Evolutionary conservation across 2,329 filamentous ascomycete genomes (phyloP).

Genomic region (Colletotrichum truncatum): DNA sequence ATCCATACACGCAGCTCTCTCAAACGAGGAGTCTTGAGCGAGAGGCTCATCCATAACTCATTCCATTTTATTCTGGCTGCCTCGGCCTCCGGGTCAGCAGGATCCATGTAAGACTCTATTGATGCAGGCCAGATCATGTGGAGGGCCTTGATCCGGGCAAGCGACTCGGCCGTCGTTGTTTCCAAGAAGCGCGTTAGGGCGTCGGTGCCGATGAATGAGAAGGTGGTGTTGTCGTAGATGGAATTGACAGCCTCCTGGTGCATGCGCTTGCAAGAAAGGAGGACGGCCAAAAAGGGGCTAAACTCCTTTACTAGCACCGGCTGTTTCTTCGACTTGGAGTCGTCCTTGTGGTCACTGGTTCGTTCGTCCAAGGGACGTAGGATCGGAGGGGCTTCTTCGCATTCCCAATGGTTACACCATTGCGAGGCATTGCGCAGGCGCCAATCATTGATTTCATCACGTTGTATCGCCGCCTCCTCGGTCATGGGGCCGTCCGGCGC

Average conservation of each 20-base stretch:
- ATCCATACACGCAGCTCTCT: conserved; percentile 14
- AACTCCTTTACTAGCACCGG: conserved; percentile 17
- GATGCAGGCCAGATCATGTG: conserved; percentile 14
- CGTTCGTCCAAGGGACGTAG: neutral
- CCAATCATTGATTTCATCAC: conserved; percentile 15
- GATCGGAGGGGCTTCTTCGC: conserved; percentile 20
- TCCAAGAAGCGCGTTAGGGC: conserved; percentile 1
- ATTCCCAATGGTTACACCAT: conserved; percentile 24
- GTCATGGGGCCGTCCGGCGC: neutral
- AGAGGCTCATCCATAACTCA: neutral
- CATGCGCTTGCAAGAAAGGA: conserved; percentile 26
- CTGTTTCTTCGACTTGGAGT: neutral
- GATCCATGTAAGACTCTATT: conserved; percentile 16
- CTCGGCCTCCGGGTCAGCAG: neutral
- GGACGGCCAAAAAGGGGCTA: conserved; percentile 20
- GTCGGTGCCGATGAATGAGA: conserved; percentile 30
- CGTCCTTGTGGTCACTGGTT: neutral
- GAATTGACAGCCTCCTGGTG: conserved; percentile 17
- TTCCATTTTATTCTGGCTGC: neutral
- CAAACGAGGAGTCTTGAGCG: neutral
- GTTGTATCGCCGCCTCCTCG: neutral
- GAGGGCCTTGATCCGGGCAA: neutral
- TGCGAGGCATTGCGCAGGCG: conserved; percentile 1
- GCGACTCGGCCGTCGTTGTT: neutral
- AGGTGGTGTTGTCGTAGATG: conserved; percentile 15